Conservation (phyloP, 2,329 filamentous ascomycete species). For the Metarhizium humberi region DNA sequence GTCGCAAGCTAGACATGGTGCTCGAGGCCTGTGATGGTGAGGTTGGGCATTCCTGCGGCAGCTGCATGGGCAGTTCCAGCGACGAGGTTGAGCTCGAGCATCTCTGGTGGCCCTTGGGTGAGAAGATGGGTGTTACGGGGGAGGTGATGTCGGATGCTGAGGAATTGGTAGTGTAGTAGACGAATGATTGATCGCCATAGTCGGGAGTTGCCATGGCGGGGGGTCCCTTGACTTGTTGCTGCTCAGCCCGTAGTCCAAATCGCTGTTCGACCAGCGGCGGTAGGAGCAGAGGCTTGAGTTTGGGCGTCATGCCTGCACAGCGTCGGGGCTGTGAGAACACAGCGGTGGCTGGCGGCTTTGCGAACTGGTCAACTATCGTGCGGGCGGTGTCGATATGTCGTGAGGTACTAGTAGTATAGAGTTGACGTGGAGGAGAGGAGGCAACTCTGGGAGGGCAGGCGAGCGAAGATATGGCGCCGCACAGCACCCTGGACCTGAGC, state of each 20-base stretch:
- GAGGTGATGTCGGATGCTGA: slow-evolving; percentile 60
- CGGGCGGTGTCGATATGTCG: neutral
- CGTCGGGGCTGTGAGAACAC: slow-evolving; percentile 1
- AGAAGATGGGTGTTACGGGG: slow-evolving; percentile 63
- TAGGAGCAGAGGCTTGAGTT: slow-evolving; percentile 7
- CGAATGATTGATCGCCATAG: slow-evolving; percentile 25
- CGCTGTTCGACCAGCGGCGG: slow-evolving; percentile 6
- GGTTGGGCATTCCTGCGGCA: slow-evolving; percentile 10
- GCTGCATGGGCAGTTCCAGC: slow-evolving; percentile 47
- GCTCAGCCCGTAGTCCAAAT: neutral
- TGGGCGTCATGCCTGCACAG: slow-evolving; percentile 6
- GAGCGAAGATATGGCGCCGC: neutral
- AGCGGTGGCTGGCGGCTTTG: neutral
- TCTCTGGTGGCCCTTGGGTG: slow-evolving; percentile 51
- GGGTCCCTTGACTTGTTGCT: neutral
- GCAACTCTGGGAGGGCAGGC: neutral
- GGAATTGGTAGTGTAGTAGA: slow-evolving; percentile 40
- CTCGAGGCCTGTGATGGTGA: slow-evolving; percentile 21
- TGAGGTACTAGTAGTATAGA: neutral
- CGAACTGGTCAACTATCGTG: neutral
- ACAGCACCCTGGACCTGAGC: too few species aligned
- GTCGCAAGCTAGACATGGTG: slow-evolving; percentile 50
- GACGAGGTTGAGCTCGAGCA: slow-evolving; percentile 73
- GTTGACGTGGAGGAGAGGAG: neutral
- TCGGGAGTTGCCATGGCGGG: slow-evolving; percentile 22